A percentile compares a stretch with the other conserved stretches of the same genome.
phyloP scores from a whole-genome alignment of 352 stramenopile genomes.

The Globisporangium yorkense region DNA sequence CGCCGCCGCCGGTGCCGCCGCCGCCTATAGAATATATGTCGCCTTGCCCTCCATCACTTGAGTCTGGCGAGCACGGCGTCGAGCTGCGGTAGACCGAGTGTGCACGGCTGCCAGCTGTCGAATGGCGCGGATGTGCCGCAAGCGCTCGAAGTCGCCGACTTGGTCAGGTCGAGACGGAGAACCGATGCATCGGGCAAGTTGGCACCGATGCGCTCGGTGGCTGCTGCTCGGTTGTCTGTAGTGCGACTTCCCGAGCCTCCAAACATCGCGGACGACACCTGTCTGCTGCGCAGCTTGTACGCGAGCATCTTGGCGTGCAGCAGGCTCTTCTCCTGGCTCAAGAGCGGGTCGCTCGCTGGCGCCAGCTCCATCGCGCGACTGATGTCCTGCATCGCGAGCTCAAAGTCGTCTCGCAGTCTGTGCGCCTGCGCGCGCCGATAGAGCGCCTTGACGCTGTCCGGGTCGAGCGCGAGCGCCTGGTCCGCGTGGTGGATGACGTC shows the following conservation, averaged over 20 bases:
- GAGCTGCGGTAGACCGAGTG: constrained; percentile 29
- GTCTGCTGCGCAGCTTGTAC: constrained; percentile 60
- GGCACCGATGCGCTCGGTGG: neutral
- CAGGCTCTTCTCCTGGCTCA: constrained; percentile 55
- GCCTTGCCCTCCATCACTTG: neutral
- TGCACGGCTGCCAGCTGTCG: constrained; percentile 42
- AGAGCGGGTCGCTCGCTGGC: constrained; percentile 15
- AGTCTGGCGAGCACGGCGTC: constrained; percentile 21
- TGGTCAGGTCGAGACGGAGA: constrained; percentile 27
- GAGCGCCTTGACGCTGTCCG: constrained; percentile 51
- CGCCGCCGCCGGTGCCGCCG: neutral
- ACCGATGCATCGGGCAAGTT: constrained; percentile 14
- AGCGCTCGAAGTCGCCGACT: constrained; percentile 6
- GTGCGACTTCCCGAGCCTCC: too few species aligned
- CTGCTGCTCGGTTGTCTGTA: too few species aligned
- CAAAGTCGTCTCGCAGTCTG: constrained; percentile 66
- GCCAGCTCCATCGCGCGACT: constrained; percentile 23
- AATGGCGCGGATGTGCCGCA: constrained; percentile 16
- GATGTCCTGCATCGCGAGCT: constrained; percentile 46
- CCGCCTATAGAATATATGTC: constrained; percentile 18
- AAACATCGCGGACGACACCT: constrained; percentile 79
- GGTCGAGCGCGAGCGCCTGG: constrained; percentile 54
- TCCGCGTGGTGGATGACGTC: constrained; percentile 61
- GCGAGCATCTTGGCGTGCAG: constrained; percentile 62
- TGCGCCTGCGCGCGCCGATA: constrained; percentile 64